These are phyloP conservation scores for Daedalea quercina DNA, from an alignment of 768 basidiomycete species.

Conservation along the genomic window DNA sequence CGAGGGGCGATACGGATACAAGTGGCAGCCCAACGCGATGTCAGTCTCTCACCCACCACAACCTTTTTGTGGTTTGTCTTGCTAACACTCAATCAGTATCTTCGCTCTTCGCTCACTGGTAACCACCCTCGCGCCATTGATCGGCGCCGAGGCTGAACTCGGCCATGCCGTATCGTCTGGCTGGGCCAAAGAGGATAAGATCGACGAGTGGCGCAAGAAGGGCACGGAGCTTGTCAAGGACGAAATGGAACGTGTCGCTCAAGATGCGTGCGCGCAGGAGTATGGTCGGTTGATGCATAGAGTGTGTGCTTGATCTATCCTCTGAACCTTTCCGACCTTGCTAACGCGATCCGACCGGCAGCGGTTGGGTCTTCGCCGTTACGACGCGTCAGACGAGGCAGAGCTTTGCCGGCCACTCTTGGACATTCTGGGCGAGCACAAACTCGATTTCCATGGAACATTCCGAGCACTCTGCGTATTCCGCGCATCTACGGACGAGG, in stretches of 20 bases:
- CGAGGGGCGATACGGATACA: conserved; percentile 71
- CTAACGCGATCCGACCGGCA: conserved; percentile 21
- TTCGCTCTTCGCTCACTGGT: conserved; percentile 77
- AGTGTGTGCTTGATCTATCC: conserved; percentile 30
- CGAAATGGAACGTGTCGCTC: conserved; percentile 56
- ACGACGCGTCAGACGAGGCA: conserved; percentile 51
- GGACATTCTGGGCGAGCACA: conserved; percentile 62
- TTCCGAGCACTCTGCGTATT: conserved; percentile 72
- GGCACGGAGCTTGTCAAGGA: conserved; percentile 47
- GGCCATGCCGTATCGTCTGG: conserved; percentile 47
- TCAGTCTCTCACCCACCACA: background rate
- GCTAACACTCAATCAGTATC: conserved; percentile 33
- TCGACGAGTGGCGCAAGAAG: conserved; percentile 54
- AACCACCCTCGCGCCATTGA: conserved; percentile 73
- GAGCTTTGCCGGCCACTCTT: conserved; percentile 61
- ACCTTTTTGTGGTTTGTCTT: conserved; percentile 1
- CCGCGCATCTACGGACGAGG: conserved; percentile 30
- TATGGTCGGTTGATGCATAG: conserved; percentile 69
- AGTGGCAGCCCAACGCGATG: conserved; percentile 9
- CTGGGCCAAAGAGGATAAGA: conserved; percentile 50
- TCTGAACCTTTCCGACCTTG: background rate
- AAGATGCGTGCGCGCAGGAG: conserved; percentile 52
- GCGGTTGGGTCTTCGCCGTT: conserved; percentile 72
- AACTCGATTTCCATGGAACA: conserved; percentile 84
- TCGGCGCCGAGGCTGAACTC: conserved; percentile 70